Evolutionary conservation across 1,284 basidiomycete species (phyloP), one percentile per base, ranked within the genome.

Genomic region (Ustilago trichophora): DNA sequence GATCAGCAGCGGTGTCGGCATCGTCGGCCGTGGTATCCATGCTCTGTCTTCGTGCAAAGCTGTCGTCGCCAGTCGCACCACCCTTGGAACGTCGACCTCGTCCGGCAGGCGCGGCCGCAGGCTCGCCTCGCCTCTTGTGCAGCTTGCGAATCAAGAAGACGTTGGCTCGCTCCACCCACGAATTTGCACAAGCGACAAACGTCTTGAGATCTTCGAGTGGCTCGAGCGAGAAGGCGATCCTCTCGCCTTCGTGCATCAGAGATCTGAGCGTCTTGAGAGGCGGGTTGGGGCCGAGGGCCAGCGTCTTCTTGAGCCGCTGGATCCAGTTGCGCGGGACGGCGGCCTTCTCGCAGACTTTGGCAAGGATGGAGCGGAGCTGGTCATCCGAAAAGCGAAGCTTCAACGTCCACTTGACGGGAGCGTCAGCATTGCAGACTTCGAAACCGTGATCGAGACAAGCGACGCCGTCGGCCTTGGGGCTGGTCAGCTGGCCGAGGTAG

Each of bases 401-500:
- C 42, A 98, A 83, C 19, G 85, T 85, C 52, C 88, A 86, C 25
- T 59, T 55, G 51, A 87, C 87, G 25, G 87, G 83, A 19, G 83
- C 75, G 6, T 86, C 80, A 73, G 88, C 90, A 51, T 87, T 87
- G 84, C 92, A 94, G 10, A 96, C 86, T 35, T 89, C 85, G 42
- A 88, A 85, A 25, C 86, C 87, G 82, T 98, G 95, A 50, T 93
- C 90, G 47, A 92, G 87, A 81, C 96, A 99, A 2, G 90, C 88
- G 32, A 95, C 88, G 62, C 88, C 78, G 27, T 86, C 57, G 76
- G 86, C 67, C 27, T 88, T 89, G 18, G 67, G 56, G 35, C 45
- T 72, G 6, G 62, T 90, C 77, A 97, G 85, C 80, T 97, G 94
- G 4, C 93, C 92, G 21, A 99, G 88, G 83, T 97, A 98, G 83